These are phyloP conservation scores for Corymbia maculata DNA, from an alignment of 345 rosid species.

Conservation along the genomic window DNA sequence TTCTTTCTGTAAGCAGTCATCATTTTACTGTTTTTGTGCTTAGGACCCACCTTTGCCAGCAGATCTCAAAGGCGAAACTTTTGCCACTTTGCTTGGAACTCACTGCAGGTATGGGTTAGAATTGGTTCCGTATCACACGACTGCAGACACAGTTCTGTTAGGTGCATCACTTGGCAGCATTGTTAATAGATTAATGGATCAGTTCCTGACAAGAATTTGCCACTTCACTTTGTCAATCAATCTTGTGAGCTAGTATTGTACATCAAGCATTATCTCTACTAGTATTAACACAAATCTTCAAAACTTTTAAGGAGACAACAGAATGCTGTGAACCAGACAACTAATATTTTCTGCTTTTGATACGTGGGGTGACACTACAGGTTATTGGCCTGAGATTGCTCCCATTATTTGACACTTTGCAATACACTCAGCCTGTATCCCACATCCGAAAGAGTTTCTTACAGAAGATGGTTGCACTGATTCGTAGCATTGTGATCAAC, in stretches of 20 bases:
- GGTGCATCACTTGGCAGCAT: not conserved
- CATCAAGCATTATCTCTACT: not conserved
- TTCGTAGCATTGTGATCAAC: not conserved
- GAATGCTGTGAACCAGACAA: not conserved
- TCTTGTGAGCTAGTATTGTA: not conserved
- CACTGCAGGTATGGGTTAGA: slow-evolving; percentile 54
- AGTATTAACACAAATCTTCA: not conserved
- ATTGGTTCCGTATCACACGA: not conserved
- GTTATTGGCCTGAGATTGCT: not conserved
- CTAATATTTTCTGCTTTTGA: not conserved
- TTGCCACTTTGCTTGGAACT: slow-evolving; percentile 76
- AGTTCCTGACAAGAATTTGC: not conserved
- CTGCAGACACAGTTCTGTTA: not conserved
- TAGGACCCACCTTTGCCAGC: slow-evolving; percentile 91
- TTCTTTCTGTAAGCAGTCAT: not conserved
- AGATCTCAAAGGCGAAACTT: slow-evolving; percentile 76
- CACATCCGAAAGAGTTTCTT: not conserved
- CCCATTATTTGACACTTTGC: not conserved
- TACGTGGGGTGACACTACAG: not conserved
- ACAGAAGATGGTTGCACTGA: not conserved
- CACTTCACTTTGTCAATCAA: not conserved
- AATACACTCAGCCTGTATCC: not conserved
- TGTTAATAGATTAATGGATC: not conserved
- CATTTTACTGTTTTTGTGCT: not conserved
- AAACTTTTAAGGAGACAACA: not conserved